Percentiles rank a stretch among this genome's conserved stretches.
Conservation (phyloP, 2,329 filamentous ascomycete genomes). For the Balansia obtecta region DNA sequence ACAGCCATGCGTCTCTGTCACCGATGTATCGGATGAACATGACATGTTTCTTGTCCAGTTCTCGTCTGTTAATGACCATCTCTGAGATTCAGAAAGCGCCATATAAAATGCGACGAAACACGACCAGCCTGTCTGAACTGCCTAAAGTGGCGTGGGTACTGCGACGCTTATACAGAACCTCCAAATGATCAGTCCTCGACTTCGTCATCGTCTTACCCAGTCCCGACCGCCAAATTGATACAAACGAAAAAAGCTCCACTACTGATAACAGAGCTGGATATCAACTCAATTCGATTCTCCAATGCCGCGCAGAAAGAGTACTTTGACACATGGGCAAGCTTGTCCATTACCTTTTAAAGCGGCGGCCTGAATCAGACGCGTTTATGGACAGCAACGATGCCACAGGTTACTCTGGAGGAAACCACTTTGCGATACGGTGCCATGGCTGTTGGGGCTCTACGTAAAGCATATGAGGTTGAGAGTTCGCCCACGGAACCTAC, state of each 20-base stretch:
- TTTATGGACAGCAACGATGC: slow-evolving; percentile 28
- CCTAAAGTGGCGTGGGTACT: slow-evolving; percentile 28
- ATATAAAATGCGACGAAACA: slow-evolving; percentile 31
- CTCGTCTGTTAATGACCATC: background rate
- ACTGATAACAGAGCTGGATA: slow-evolving; percentile 19
- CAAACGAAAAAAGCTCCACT: slow-evolving; percentile 18
- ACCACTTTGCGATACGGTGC: slow-evolving; percentile 25
- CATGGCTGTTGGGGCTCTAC: slow-evolving; percentile 28
- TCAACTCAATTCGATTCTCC: slow-evolving; percentile 23
- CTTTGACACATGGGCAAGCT: slow-evolving; percentile 24
- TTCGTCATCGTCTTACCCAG: background rate
- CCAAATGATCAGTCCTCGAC: slow-evolving; percentile 4
- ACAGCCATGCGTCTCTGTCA: too few relatives aligned
- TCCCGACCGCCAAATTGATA: slow-evolving; percentile 8
- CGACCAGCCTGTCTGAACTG: slow-evolving; percentile 28
- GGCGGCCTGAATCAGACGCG: slow-evolving; percentile 21
- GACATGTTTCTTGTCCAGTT: too few relatives aligned
- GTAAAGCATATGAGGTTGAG: slow-evolving; percentile 19
- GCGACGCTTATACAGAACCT: slow-evolving; percentile 20
- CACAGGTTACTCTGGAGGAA: slow-evolving; percentile 26
- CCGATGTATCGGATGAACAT: too few relatives aligned
- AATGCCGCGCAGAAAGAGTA: slow-evolving; percentile 22
- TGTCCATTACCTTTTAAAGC: slow-evolving; percentile 23
- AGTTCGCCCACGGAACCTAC: slow-evolving; percentile 11
- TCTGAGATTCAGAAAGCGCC: slow-evolving; percentile 20